Evolutionary conservation across 192 early-diverging fungal genomes (phyloP), one percentile per base, ranked within the genome.

Genomic region (Phlyctochytrium bullatum): DNA sequence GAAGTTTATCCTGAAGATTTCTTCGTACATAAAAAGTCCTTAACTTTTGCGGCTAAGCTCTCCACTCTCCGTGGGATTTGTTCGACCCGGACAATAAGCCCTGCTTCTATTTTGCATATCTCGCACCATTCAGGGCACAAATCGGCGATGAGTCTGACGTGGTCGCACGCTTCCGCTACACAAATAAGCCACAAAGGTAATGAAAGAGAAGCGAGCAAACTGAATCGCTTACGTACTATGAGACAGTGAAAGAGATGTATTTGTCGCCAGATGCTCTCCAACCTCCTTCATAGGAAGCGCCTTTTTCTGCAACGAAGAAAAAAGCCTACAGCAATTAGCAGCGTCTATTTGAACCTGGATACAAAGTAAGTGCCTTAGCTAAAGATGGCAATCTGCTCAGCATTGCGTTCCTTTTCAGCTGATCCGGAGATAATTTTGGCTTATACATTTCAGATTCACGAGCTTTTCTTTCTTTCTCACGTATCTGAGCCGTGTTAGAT

Each of bases 81-180:
- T n/a, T 59, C 4, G 57, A 31, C 16, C 24, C 30, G 52, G 40
- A 69, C 67, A 51, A 69, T 32, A 23, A 29, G 33, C 24, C 59
- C 67, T 28, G 50, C 47, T n/a, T 34, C 17, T 2, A 69, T 35
- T 25, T 69, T 69, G 14, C 32, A 23, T 24, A 77, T 34, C 3
- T 10, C 67, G 68, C 76, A 77, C 67, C 62, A 77, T 14, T 77
- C 67, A 25, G 76, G 72, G 27, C 53, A 68, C 2, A 63, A 54
- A 29, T 73, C 50, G 4, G 72, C 64, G 10, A 73, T 27, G 2
- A 77, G 34, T 27, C 35, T 27, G 25, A 77, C 30, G 52, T 73
- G 72, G 16, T 73, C 76, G 23, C 59, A 3, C n/a, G 64, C 63
- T 67, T 73, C 72, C 56, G 28, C 67, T n/a, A n/a, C n/a, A n/a